phyloP scores from a whole-genome alignment of 805 yeast species.

The Sugiyamaella qingdaonensis region DNA sequence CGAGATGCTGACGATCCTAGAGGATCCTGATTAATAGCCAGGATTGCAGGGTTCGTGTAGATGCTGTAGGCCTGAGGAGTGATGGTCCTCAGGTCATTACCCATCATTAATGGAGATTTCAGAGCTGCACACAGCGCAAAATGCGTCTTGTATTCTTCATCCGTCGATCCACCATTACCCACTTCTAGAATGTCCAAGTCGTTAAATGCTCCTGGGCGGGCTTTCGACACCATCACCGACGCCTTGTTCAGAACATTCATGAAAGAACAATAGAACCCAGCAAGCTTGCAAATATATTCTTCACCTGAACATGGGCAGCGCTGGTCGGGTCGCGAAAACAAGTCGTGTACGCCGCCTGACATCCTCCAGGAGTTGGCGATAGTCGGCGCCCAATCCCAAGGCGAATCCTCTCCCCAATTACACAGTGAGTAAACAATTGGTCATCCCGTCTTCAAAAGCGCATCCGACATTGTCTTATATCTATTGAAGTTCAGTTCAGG shows the following conservation, averaged over 20 bases:
- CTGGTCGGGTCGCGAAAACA: constrained; percentile 22
- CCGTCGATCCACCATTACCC: constrained; percentile 31
- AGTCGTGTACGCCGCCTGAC: constrained; percentile 28
- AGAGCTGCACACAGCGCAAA: constrained; percentile 34
- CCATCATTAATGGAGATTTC: constrained; percentile 32
- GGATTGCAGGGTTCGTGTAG: constrained; percentile 21
- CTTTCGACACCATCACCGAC: constrained; percentile 29
- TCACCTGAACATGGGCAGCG: constrained; percentile 32
- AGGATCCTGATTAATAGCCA: constrained; percentile 31
- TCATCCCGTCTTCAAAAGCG: constrained; percentile 30
- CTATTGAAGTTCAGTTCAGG: constrained; percentile 27
- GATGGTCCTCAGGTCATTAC: constrained; percentile 29
- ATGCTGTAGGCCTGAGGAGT: constrained; percentile 23
- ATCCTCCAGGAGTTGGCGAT: constrained; percentile 33
- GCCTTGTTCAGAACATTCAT: constrained; percentile 30
- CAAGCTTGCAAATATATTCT: constrained; percentile 24
- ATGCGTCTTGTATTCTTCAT: constrained; percentile 31
- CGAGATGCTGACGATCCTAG: constrained; percentile 20
- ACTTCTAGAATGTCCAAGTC: constrained; percentile 33
- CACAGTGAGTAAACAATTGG: constrained; percentile 31
- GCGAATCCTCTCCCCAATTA: constrained; percentile 34
- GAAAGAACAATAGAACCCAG: constrained; percentile 30
- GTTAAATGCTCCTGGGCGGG: constrained; percentile 28
- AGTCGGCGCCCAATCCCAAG: constrained; percentile 32
- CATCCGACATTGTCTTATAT: constrained; percentile 31